phyloP scores from a whole-genome alignment of 805 yeast genomes.

The Saccharomycopsis sp. region DNA sequence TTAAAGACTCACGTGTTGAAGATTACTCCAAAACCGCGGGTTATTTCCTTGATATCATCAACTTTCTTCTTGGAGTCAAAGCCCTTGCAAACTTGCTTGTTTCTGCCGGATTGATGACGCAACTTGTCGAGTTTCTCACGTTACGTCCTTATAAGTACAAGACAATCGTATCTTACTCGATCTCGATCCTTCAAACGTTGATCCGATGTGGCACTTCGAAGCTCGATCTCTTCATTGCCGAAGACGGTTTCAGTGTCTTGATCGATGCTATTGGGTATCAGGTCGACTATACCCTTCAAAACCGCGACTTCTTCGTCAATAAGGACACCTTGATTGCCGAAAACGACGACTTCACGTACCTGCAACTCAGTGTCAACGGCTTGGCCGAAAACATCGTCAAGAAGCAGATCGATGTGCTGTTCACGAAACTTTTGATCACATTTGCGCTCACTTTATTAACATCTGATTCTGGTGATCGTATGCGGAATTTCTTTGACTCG shows the following conservation, averaged over 20 bases:
- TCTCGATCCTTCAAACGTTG: constrained; percentile 46
- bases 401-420: background rate
- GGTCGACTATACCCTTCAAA: constrained; percentile 53
- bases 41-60: constrained; percentile 52
- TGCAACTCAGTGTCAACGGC: constrained; percentile 43
- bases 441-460: background rate
- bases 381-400: constrained; percentile 43
- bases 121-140: constrained; percentile 55
- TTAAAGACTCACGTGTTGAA: constrained; percentile 31
- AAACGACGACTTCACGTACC: constrained; percentile 46
- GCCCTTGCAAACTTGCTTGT: constrained; percentile 33
- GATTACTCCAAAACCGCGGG: constrained; percentile 40
- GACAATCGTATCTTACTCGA: constrained; percentile 56
- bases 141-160: constrained; percentile 45
- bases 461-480: constrained; percentile 73
- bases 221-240: constrained; percentile 55
- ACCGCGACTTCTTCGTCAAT: constrained; percentile 43
- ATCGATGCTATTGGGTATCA: constrained; percentile 58
- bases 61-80: constrained; percentile 52
- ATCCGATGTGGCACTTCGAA: constrained; percentile 40
- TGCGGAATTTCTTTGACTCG: constrained; percentile 82
- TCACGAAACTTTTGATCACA: background rate
- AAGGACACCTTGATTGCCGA: constrained; percentile 5
- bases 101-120: constrained; percentile 69
- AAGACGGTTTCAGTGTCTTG: constrained; percentile 58